Percentiles rank a stretch among this genome's conserved stretches.
These are phyloP conservation scores for Coemansia sp. DNA, from an alignment of 192 early-diverging fungal genomes.

Conservation along the genomic window DNA sequence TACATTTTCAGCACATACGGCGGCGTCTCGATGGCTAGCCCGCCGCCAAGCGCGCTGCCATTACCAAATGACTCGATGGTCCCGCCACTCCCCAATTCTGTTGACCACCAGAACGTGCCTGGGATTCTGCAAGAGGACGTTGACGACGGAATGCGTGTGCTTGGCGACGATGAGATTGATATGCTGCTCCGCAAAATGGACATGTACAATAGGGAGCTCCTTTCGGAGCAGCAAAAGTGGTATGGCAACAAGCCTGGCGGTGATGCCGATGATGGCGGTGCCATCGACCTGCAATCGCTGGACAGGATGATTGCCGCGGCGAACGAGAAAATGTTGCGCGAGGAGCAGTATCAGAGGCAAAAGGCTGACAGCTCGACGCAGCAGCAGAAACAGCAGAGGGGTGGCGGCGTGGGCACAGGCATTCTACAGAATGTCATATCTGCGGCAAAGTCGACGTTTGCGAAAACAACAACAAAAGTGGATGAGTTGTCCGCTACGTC, in stretches of 20 bases:
- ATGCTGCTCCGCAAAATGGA: conserved; percentile 44
- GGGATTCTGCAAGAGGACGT: conserved; percentile 41
- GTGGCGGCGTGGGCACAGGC: conserved; percentile 5
- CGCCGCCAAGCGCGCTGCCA: not conserved
- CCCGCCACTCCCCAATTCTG: not conserved
- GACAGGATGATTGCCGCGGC: conserved; percentile 40
- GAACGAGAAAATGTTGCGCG: conserved; percentile 44
- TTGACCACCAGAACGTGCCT: not conserved
- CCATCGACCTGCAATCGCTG: conserved; percentile 28
- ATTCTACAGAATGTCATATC: conserved; percentile 43
- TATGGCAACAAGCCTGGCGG: not conserved
- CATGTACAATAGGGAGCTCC: conserved; percentile 53
- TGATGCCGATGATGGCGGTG: not conserved
- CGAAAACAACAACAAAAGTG: conserved; percentile 11
- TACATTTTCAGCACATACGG: conserved; percentile 28
- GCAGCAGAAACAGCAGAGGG: conserved; percentile 9
- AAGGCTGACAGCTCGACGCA: not conserved
- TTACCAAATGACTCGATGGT: not conserved
- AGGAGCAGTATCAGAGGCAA: conserved; percentile 17
- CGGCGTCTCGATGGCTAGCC: not conserved
- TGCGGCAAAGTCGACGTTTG: conserved; percentile 37
- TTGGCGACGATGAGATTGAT: conserved; percentile 46
- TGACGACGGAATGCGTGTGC: conserved; percentile 53
- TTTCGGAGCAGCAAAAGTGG: conserved; percentile 48
- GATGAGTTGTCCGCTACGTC: not conserved